Evolutionary conservation across 2,329 filamentous ascomycete species (phyloP).

Genomic region (Colletotrichum cereale): DNA sequence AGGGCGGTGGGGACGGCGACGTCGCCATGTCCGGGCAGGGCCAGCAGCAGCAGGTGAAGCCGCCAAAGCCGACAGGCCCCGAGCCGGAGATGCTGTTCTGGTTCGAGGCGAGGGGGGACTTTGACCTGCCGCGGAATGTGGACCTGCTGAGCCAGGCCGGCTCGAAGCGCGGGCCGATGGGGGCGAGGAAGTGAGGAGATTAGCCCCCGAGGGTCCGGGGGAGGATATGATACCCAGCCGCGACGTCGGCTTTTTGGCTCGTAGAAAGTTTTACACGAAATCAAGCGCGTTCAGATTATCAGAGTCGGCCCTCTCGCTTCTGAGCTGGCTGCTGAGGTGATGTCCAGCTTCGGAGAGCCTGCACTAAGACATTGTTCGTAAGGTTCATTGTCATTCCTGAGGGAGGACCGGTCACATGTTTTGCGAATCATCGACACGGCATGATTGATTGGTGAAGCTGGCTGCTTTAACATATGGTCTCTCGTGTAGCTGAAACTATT

Average conservation of each 20-base stretch:
- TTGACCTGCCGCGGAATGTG: constrained; percentile 59
- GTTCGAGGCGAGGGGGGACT: constrained; percentile 59
- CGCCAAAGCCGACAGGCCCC: constrained; percentile 47
- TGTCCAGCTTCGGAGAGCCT: neutral
- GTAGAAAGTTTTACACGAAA: neutral
- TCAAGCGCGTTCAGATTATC: neutral
- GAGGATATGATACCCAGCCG: constrained; percentile 41
- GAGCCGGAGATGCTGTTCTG: constrained; percentile 63
- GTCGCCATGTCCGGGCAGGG: constrained; percentile 50
- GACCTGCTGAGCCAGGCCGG: constrained; percentile 56
- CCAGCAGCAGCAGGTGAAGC: constrained; percentile 43
- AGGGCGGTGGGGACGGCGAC: constrained; percentile 58
- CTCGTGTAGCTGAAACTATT: neutral
- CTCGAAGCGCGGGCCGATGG: constrained; percentile 31
- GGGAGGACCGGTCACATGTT: neutral
- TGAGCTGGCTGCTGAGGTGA: neutral
- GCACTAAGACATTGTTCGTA: neutral
- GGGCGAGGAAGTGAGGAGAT: constrained; percentile 10
- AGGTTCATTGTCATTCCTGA: neutral
- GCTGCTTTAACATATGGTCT: neutral
- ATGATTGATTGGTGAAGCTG: neutral
- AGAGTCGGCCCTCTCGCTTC: neutral
- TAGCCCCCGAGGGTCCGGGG: neutral
- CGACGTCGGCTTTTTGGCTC: constrained; percentile 1
- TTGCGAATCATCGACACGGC: neutral